A percentile compares a stretch with the other conserved stretches of the same genome.
Evolutionary conservation across 352 stramenopile genomes (phyloP).

Genomic region (Phytopythium ostracodes): DNA sequence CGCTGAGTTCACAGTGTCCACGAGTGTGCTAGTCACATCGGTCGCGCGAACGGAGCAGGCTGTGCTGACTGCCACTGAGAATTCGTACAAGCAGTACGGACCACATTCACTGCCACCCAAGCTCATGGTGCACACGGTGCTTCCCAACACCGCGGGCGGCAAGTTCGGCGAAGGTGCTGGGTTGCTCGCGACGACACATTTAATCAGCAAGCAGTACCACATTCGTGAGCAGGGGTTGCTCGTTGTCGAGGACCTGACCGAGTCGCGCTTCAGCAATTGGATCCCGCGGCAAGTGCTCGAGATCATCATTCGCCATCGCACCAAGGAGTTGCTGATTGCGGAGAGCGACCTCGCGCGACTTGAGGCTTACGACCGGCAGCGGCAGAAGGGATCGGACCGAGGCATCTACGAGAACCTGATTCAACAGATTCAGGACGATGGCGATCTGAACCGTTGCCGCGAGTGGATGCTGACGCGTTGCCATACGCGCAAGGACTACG

Average conservation of each 20-base stretch:
- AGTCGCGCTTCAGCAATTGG: constrained; percentile 81
- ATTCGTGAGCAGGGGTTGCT: constrained; percentile 78
- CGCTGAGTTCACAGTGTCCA: constrained; percentile 74
- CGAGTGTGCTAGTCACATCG: constrained; percentile 51
- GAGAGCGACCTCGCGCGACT: constrained; percentile 74
- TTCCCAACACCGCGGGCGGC: constrained; percentile 56
- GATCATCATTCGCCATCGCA: constrained; percentile 71
- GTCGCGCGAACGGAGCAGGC: constrained; percentile 62
- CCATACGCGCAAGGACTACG: constrained; percentile 63
- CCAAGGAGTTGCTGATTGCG: constrained; percentile 68
- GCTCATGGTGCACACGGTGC: constrained; percentile 75
- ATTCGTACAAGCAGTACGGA: constrained; percentile 74
- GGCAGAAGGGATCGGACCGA: constrained; percentile 74
- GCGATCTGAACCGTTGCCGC: constrained; percentile 74
- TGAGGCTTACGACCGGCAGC: constrained; percentile 70
- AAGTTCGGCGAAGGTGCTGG: constrained; percentile 63
- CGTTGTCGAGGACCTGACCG: constrained; percentile 79
- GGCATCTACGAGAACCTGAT: constrained; percentile 88
- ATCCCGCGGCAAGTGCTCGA: constrained; percentile 82
- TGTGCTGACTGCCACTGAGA: constrained; percentile 50
- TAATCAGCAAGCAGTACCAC: constrained; percentile 84
- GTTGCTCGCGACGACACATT: constrained; percentile 40
- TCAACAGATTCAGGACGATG: constrained; percentile 86
- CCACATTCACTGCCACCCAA: constrained; percentile 53
- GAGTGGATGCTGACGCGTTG: constrained; percentile 83